Percentiles rank a stretch among this genome's conserved stretches.
Conservation (phyloP, 257 asterid genomes). For the Solanum peruvianum region DNA sequence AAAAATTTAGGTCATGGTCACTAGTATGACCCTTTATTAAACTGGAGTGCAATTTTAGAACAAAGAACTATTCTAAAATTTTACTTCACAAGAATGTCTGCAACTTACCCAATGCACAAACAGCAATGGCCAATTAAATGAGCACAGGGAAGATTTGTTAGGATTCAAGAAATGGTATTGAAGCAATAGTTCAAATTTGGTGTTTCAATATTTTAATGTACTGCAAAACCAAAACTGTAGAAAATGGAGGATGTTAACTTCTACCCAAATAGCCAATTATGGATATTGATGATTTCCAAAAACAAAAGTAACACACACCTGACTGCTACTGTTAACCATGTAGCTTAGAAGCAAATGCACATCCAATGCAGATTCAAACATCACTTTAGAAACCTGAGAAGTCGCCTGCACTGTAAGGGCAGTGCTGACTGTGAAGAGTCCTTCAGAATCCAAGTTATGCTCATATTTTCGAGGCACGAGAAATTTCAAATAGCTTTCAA, state of each 20-base stretch:
- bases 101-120: not conserved
- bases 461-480: slow-evolving; percentile 69
- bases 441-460: slow-evolving; percentile 32
- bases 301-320: slow-evolving; percentile 43
- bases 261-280: not conserved
- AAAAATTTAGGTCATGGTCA: not conserved
- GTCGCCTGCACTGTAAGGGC: slow-evolving; percentile 67
- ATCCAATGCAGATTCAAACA: slow-evolving; percentile 78
- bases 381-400: slow-evolving; percentile 80
- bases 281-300: not conserved
- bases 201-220: not conserved
- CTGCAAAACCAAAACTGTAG: not conserved
- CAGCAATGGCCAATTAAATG: not conserved
- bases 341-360: slow-evolving; percentile 78
- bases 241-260: not conserved
- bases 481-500: slow-evolving; percentile 56
- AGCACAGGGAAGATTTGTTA: not conserved
- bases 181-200: not conserved
- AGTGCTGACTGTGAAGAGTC: slow-evolving; percentile 28
- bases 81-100: not conserved
- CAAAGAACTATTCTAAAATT: not conserved
- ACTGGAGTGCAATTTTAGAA: not conserved
- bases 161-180: not conserved
- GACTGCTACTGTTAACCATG: slow-evolving; percentile 76
- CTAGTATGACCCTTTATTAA: not conserved